Base-by-base conservation (phyloP, 2,329 filamentous ascomycete genomes). In the Ceratocystis colombiana region DNA sequence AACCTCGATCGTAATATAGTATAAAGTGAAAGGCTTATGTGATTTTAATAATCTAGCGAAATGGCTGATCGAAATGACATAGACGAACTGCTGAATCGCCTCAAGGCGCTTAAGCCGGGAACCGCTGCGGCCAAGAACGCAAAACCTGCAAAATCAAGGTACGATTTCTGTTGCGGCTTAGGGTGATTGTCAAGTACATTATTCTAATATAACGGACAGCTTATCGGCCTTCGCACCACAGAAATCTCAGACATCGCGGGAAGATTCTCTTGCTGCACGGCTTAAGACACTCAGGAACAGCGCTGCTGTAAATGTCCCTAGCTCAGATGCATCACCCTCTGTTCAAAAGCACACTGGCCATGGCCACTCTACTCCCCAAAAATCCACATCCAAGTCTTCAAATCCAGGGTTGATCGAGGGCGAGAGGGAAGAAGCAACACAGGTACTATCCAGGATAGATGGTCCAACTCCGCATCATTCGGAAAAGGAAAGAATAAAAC, bases 231-330 rank as follows among this genome's bases (percentile, higher is more conserved):
- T 57, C 69, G 46, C 50, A 70, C 70, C 70, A 50, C 65, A 70
- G 62, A 70, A 70, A 61, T 69, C 72, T 69, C 73, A 66, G 37
- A 71, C 74, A 1, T 79, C 79, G 0, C 76, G 76, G 50, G 80
- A 83, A 69, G 81, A 84, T 71, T 75, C 77, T 7, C 75, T 85
- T 7, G 75, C 81, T 1, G 78, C 78, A 1, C 77, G 82, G 25
- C 75, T 85, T 57, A 80, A 79, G 69, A 78, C 75, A 5, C 74
- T 85, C 22, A 79, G 82, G 6, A 55, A 64, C 33, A 61, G 17
- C 37, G 12, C 22, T 50, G 41, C 33, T 20, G 44, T 8, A 41
- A 44, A 25, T 22, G n/a, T 15, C 1, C 41, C 30, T 37, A n/a
- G 22, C 5, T 3, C 28, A 22, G 28, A 12, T 15, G 30, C 62